Evolutionary conservation across 2,329 filamentous ascomycete species (phyloP).

Genomic region (Leptographium wingfieldii): DNA sequence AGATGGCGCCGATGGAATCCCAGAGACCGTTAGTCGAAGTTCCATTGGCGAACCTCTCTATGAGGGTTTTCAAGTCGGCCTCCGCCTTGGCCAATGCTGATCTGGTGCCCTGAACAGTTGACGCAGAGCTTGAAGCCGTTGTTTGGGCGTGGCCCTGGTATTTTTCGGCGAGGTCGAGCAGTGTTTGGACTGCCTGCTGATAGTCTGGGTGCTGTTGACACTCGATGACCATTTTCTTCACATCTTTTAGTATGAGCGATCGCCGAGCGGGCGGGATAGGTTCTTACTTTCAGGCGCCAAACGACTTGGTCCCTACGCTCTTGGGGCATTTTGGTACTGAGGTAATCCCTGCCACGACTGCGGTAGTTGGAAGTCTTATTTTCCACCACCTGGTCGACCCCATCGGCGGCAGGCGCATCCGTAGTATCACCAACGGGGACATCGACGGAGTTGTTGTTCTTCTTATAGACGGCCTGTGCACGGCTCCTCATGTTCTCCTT

Average conservation of each 20-base stretch:
- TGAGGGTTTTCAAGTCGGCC: conserved; percentile 68
- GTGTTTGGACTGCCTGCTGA: conserved; percentile 76
- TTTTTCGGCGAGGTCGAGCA: conserved; percentile 71
- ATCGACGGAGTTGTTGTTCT: conserved; percentile 28
- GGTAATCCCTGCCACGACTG: conserved; percentile 51
- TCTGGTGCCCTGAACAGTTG: conserved; percentile 61
- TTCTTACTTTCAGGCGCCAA: conserved; percentile 58
- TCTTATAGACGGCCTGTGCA: conserved; percentile 48
- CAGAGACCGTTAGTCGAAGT: conserved; percentile 83
- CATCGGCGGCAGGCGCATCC: conserved; percentile 34
- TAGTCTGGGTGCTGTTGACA: conserved; percentile 94
- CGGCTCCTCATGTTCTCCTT: conserved; percentile 58
- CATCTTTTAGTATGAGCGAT: not conserved
- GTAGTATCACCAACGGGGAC: conserved; percentile 40
- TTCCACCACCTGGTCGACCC: conserved; percentile 37
- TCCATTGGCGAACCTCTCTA: conserved; percentile 92
- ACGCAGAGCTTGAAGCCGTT: conserved; percentile 49
- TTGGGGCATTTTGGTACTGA: conserved; percentile 76
- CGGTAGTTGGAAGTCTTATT: conserved; percentile 27
- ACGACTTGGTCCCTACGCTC: conserved; percentile 88
- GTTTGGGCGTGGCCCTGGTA: conserved; percentile 66
- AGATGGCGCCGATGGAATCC: conserved; percentile 72
- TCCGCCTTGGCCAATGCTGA: conserved; percentile 59
- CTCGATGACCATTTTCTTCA: conserved; percentile 87
- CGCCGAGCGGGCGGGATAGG: not conserved